Conservation (phyloP, 768 basidiomycete genomes). For the Auriscalpium microsporum region DNA sequence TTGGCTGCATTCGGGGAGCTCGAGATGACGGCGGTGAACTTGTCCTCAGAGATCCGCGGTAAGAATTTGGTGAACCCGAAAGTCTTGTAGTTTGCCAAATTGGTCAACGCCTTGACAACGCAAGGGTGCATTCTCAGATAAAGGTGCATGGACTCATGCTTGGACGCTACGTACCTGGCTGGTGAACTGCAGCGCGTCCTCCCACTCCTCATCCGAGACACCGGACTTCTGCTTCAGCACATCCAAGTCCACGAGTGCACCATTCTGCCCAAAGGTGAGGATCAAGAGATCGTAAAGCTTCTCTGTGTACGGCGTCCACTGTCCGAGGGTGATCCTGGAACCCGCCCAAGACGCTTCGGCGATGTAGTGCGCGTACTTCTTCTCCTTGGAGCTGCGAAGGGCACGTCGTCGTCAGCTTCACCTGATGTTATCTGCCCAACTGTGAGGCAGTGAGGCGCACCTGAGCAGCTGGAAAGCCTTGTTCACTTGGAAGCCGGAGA, state of each 20-base stretch:
- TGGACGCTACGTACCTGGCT: slow-evolving; percentile 43
- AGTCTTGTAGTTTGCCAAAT: slow-evolving; percentile 66
- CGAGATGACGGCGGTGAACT: slow-evolving; percentile 55
- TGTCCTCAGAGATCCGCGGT: slow-evolving; percentile 53
- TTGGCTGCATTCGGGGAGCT: slow-evolving; percentile 50
- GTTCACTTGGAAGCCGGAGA: slow-evolving; percentile 62
- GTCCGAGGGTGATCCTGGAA: slow-evolving; percentile 72
- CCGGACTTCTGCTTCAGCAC: slow-evolving; percentile 45
- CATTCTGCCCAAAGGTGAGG: slow-evolving; percentile 54
- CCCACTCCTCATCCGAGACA: slow-evolving; percentile 54
- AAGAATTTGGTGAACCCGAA: slow-evolving; percentile 86
- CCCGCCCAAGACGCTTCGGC: slow-evolving; percentile 77
- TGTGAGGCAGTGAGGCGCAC: slow-evolving; percentile 23
- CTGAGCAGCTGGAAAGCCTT: slow-evolving; percentile 64
- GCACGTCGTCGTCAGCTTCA: slow-evolving; percentile 1
- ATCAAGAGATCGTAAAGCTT: slow-evolving; percentile 67
- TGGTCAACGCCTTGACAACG: slow-evolving; percentile 38
- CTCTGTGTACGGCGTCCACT: slow-evolving; percentile 69
- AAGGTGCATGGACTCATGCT: neutral
- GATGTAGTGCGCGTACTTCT: slow-evolving; percentile 70
- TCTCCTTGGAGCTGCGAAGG: slow-evolving; percentile 52
- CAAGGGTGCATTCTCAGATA: neutral
- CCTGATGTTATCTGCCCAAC: slow-evolving; percentile 1
- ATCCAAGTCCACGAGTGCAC: slow-evolving; percentile 47
- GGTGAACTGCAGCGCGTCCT: slow-evolving; percentile 62